Evolutionary conservation across 2,329 filamentous ascomycete species (phyloP), one percentile per base, ranked within the genome.

Genomic region (Botrytis porri): DNA sequence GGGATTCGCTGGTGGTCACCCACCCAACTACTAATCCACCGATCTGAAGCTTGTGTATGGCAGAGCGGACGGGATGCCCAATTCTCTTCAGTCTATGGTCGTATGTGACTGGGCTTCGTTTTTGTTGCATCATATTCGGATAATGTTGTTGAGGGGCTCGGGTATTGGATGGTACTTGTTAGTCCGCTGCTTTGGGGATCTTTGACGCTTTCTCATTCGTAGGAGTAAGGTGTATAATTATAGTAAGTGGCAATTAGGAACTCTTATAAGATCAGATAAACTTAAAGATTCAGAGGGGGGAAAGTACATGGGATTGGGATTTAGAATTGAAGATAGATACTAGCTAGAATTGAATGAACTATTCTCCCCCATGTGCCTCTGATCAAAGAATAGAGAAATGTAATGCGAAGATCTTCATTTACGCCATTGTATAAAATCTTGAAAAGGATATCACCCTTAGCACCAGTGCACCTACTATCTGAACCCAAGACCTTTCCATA

Each of bases 71-170:
- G 45, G 48, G 25, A 54, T 54, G 48, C 48, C 48, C 48, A 54
- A 54, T 54, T 54, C 48, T 54, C 48, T n/a, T 54, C 48, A 54
- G 48, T 54, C 48, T 54, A 54, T 54, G 48, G 48, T 54, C 48
- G 48, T 51, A 51, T 51, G 48, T 51, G 25, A 0, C 1, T n/a
- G 9, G 0, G 14, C 4, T 0, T 2, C 0, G 8, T 6, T n/a
- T 2, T 1, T 10, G n/a, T n/a, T 54, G 2, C 25, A n/a, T 16
- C n/a, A n/a, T 54, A n/a, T 7, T 16, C 10, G 16, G 1, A 3
- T 7, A 1, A 14, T 2, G 1, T 7, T n/a, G 10, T 7, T 7
- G 12, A n/a, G 4, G 10, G 25, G 10, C 25, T 22, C 7, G 0
- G 43, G 22, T 45, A 3, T 43, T 43, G 18, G 41, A 8, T 7